phyloP scores from a whole-genome alignment of 2,329 filamentous ascomycete species.

The Fusarium setosum region DNA sequence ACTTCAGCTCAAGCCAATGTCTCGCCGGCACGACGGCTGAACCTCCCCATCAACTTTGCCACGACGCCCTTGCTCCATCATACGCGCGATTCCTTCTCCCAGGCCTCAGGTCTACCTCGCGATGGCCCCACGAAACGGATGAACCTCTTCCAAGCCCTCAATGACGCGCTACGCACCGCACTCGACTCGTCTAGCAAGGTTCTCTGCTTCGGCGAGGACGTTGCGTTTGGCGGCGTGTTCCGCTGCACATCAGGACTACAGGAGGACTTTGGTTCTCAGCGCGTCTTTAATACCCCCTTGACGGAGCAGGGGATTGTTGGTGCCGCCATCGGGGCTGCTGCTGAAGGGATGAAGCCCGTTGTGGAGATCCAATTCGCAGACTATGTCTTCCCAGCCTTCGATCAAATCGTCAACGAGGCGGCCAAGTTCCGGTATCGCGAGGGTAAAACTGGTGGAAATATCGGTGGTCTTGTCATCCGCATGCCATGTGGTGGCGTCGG shows the following conservation, averaged over 20 bases:
- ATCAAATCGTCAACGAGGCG: slow-evolving; percentile 92
- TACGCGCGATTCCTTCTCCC: neutral
- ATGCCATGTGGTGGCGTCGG: slow-evolving; percentile 92
- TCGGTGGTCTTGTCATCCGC: slow-evolving; percentile 82
- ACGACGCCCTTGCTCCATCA: slow-evolving; percentile 7
- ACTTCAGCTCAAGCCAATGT: too few species aligned
- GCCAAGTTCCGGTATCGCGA: slow-evolving; percentile 86
- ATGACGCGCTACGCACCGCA: slow-evolving; percentile 84
- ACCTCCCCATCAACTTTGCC: neutral
- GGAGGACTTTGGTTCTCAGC: slow-evolving; percentile 83
- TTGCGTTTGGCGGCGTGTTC: slow-evolving; percentile 95
- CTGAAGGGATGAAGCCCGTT: slow-evolving; percentile 89
- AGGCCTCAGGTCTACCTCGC: slow-evolving; percentile 32
- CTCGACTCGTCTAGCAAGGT: slow-evolving; percentile 85
- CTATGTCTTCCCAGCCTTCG: slow-evolving; percentile 91
- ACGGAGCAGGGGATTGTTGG: slow-evolving; percentile 94
- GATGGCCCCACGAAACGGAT: slow-evolving; percentile 81
- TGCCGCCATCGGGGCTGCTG: slow-evolving; percentile 88
- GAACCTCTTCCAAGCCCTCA: slow-evolving; percentile 94
- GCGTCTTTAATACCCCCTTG: slow-evolving; percentile 95
- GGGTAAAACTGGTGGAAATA: slow-evolving; percentile 64
- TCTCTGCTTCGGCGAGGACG: slow-evolving; percentile 94
- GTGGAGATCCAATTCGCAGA: slow-evolving; percentile 96
- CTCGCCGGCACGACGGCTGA: neutral
- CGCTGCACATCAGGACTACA: slow-evolving; percentile 90